Evolutionary conservation across 176 grass and related monocot species (phyloP).

Genomic region (Avena atlantica): DNA sequence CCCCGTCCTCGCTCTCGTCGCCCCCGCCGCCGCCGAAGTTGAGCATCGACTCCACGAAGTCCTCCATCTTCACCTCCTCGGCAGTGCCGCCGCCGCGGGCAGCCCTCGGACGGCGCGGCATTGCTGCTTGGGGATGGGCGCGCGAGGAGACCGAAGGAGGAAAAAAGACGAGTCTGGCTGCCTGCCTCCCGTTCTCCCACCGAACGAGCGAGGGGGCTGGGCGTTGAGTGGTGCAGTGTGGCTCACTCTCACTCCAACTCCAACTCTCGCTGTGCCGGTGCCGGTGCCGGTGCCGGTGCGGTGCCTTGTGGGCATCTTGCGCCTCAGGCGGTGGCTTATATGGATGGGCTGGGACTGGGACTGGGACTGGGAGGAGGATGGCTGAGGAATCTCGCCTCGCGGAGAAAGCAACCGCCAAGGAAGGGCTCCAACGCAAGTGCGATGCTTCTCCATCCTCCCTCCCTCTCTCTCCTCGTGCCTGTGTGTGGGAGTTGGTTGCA

Average conservation of each 20-base stretch:
- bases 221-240: conserved; percentile 33
- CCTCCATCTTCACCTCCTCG: conserved; percentile 63
- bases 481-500: conserved; percentile 33
- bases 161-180: neutral
- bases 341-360: neutral
- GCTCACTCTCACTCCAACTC: conserved; percentile 4
- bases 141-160: too few species aligned
- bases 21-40: conserved; percentile 27
- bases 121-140: too few species aligned
- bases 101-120: conserved; percentile 52
- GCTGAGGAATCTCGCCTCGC: conserved; percentile 42
- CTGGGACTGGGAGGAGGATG: neutral
- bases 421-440: conserved; percentile 42
- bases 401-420: conserved; percentile 27
- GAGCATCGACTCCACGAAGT: conserved; percentile 54
- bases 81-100: conserved; percentile 2
- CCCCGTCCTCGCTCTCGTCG: conserved; percentile 41
- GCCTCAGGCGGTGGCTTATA: conserved; percentile 55
- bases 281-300: neutral
- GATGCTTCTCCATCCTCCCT: neutral
- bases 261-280: neutral
- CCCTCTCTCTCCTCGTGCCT: conserved; percentile 5
- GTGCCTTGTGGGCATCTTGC: conserved; percentile 25
- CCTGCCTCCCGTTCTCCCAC: conserved; percentile 24
- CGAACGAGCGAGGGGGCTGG: neutral